Percentiles rank a stretch among this genome's conserved stretches.
Conservation (phyloP, 768 basidiomycete species). For the Mycena leptocephala region DNA sequence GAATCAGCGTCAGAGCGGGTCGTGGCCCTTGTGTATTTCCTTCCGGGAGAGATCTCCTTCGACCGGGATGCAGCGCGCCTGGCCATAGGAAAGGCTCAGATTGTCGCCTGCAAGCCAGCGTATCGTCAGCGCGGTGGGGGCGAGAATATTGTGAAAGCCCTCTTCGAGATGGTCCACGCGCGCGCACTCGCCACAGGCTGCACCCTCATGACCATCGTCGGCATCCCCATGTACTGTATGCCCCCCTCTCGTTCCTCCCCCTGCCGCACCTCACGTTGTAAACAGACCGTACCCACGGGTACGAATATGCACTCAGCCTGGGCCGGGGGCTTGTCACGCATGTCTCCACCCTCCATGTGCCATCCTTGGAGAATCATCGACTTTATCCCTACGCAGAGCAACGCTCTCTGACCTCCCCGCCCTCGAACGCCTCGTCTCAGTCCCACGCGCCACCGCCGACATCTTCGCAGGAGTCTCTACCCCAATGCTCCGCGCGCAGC, state of each 20-base stretch:
- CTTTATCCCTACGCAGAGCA: background rate
- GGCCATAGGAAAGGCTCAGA: background rate
- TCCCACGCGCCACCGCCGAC: background rate
- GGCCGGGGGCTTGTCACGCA: slow-evolving; percentile 11
- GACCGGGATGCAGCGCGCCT: slow-evolving; percentile 11
- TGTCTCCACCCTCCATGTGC: background rate
- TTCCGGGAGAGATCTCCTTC: slow-evolving; percentile 1
- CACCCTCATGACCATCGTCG: background rate
- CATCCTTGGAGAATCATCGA: background rate
- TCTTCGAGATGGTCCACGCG: slow-evolving; percentile 10
- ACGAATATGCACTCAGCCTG: slow-evolving; percentile 11
- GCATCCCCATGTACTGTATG: slow-evolving; percentile 5
- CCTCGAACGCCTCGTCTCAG: background rate
- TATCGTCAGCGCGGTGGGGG: background rate
- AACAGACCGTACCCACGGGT: slow-evolving; percentile 10
- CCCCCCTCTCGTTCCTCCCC: background rate
- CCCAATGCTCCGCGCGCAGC: background rate
- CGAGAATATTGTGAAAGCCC: slow-evolving; percentile 5
- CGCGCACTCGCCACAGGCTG: background rate
- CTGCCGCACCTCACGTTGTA: background rate
- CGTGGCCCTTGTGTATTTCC: slow-evolving; percentile 5
- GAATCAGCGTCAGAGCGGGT: slow-evolving; percentile 12
- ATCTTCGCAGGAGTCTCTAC: background rate
- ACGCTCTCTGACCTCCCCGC: background rate
- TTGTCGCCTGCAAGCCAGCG: slow-evolving; percentile 15